Conservation (phyloP, 1,284 basidiomycete genomes). For the Kalmanozyma brasiliensis region DNA sequence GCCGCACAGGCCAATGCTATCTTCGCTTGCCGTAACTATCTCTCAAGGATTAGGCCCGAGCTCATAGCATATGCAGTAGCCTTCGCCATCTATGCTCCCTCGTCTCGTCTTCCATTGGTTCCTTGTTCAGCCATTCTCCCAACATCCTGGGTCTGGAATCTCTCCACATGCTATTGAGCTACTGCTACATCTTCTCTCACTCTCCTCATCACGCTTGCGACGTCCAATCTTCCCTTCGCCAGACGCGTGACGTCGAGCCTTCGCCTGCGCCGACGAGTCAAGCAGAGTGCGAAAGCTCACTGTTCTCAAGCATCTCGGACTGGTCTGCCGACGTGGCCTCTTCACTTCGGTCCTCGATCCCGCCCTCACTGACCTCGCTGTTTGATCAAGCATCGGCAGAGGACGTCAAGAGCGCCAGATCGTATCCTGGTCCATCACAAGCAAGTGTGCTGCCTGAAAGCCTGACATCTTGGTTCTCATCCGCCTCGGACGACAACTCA, state of each 20-base stretch:
- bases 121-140: not conserved
- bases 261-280: not conserved
- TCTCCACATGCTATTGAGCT: slow-evolving; percentile 33
- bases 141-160: not conserved
- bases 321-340: slow-evolving; percentile 4
- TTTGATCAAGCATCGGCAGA: slow-evolving; percentile 2
- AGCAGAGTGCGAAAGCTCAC: not conserved
- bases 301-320: slow-evolving; percentile 6
- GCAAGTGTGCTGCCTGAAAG: not conserved
- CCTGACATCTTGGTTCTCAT: slow-evolving; percentile 18
- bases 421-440: not conserved
- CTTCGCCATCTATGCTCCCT: too few species aligned
- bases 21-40: too few species aligned
- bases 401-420: not conserved
- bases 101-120: too few species aligned
- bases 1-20: too few species aligned
- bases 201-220: slow-evolving; percentile 17
- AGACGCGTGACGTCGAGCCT: not conserved
- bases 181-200: slow-evolving; percentile 28
- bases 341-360: slow-evolving; percentile 8
- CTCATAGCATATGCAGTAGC: too few species aligned
- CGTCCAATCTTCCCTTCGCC: not conserved
- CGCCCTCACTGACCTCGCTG: slow-evolving; percentile 1
- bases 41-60: too few species aligned
- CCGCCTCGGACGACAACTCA: not conserved